These are phyloP conservation scores for Mycena amicta DNA, from an alignment of 768 basidiomycete species.

Conservation along the genomic window DNA sequence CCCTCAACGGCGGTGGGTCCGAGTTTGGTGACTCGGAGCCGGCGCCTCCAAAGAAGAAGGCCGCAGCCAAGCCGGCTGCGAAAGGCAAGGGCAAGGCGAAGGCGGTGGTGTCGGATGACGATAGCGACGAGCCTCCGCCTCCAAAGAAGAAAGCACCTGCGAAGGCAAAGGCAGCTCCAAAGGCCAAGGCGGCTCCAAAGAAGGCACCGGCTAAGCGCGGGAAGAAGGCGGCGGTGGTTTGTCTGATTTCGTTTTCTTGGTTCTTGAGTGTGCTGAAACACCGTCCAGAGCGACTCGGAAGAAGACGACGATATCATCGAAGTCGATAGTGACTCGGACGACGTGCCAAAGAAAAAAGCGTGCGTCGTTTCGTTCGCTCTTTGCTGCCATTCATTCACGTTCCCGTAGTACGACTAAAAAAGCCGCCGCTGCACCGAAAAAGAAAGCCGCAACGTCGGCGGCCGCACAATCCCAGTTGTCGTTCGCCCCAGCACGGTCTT, in stretches of 20 bases:
- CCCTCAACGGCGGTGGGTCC: slow-evolving; percentile 44
- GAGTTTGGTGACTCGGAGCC: slow-evolving; percentile 57
- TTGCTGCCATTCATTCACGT: neutral
- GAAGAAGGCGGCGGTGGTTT: slow-evolving; percentile 52
- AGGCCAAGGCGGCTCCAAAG: slow-evolving; percentile 44
- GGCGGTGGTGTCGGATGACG: slow-evolving; percentile 28
- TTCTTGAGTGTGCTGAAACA: neutral
- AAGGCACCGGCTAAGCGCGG: slow-evolving; percentile 50
- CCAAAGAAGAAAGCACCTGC: slow-evolving; percentile 38
- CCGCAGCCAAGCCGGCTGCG: slow-evolving; percentile 30
- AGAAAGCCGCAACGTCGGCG: slow-evolving; percentile 47
- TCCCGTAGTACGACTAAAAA: slow-evolving; percentile 28
- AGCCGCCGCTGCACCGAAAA: slow-evolving; percentile 29
- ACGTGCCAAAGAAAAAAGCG: slow-evolving; percentile 34
- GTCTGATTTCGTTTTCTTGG: no score
- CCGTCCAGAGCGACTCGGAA: slow-evolving; percentile 45
- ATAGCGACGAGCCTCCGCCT: slow-evolving; percentile 34
- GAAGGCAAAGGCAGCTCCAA: slow-evolving; percentile 36
- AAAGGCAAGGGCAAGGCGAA: slow-evolving; percentile 16
- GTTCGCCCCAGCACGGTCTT: slow-evolving; percentile 65
- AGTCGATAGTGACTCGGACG: slow-evolving; percentile 51
- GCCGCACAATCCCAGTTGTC: slow-evolving; percentile 61
- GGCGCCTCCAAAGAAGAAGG: slow-evolving; percentile 48
- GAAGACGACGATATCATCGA: slow-evolving; percentile 57
- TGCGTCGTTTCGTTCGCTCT: neutral